Base-by-base conservation (phyloP, 805 yeast species). In the Blastobotrys mokoenaii region DNA sequence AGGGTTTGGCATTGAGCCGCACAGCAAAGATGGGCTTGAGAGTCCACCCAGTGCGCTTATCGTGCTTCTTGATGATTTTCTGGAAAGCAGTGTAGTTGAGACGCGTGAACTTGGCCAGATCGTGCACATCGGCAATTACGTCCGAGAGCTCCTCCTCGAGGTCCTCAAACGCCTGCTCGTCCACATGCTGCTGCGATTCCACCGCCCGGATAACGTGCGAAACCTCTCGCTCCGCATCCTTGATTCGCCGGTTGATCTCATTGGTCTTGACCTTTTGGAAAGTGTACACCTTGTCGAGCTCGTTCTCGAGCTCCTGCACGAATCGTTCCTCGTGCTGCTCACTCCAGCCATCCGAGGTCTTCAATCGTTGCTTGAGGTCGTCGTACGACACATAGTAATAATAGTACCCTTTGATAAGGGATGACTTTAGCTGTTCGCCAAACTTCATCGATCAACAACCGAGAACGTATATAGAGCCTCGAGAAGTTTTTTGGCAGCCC, bases 61-160 rank as follows among this genome's bases (percentile, higher is more conserved):
- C 98, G 65, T 93, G 98, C 67, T 93, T 93, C 69, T 93, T 93
- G 60, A 93, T 77, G 56, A 93, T 93, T 66, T 93, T 93, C 65
- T 87, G 96, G 71, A 93, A 93, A 1, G 98, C 98, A 16, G 96
- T 89, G 70, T 93, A 93, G 66, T 93, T 93, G 61, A 93, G 76
- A 51, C 95, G 76, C 15, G 96, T 79, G 64, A 86, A 93, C 63
- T 90, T 90, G 53, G 96, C 96, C 58, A 93, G 74, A 64, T 93
- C 98, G 60, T 93, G 97, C 38, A 93, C 96, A 67, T 89, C 97
- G 17, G 97, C 96, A 65, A 93, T 89, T 56, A 93, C 81, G 56
- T 89, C 96, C 46, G 82, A 74, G 47, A 84, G 66, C 54, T 82
- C 89, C 49, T 81, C 84, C 62, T 84, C 93, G 45, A 84, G 66